These are phyloP conservation scores for Aschersonia sp. DNA, from an alignment of 2,329 filamentous ascomycete genomes.

Conservation along the genomic window DNA sequence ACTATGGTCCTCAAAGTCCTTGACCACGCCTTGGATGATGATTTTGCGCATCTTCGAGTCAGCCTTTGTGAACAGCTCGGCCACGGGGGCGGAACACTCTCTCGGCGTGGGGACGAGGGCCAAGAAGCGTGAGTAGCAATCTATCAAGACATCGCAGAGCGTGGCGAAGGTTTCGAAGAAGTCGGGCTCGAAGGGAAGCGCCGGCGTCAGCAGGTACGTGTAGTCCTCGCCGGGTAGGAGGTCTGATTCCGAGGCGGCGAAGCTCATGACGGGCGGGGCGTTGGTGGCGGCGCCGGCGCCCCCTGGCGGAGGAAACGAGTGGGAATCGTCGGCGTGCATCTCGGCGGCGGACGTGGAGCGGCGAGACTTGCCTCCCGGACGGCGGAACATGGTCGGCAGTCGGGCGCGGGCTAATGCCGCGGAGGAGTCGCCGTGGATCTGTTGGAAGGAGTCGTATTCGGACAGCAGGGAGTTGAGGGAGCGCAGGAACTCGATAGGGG, in stretches of 20 bases:
- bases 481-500: slow-evolving; percentile 72
- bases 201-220: slow-evolving; percentile 76
- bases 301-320: slow-evolving; percentile 10
- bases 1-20: slow-evolving; percentile 86
- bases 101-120: slow-evolving; percentile 61
- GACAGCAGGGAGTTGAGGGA: slow-evolving; percentile 71
- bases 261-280: slow-evolving; percentile 34
- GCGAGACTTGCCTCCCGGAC: slow-evolving; percentile 43
- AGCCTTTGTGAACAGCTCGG: slow-evolving; percentile 80
- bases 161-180: slow-evolving; percentile 96
- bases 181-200: slow-evolving; percentile 87
- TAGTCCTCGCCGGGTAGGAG: slow-evolving; percentile 77
- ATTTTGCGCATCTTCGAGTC: slow-evolving; percentile 79
- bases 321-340: slow-evolving; percentile 18
- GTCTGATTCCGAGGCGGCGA: slow-evolving; percentile 47
- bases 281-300: slow-evolving; percentile 16
- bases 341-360: slow-evolving; percentile 35
- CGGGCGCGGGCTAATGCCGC: slow-evolving; percentile 62
- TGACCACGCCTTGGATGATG: slow-evolving; percentile 71
- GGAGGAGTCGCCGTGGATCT: slow-evolving; percentile 68
- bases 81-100: slow-evolving; percentile 54
- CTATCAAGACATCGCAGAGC: slow-evolving; percentile 87
- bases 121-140: slow-evolving; percentile 73
- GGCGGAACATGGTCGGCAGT: slow-evolving; percentile 72
- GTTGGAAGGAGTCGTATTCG: slow-evolving; percentile 91